Evolutionary conservation across 768 basidiomycete genomes (phyloP), one percentile per base, ranked within the genome.

Genomic region (Tulasnella sp.): DNA sequence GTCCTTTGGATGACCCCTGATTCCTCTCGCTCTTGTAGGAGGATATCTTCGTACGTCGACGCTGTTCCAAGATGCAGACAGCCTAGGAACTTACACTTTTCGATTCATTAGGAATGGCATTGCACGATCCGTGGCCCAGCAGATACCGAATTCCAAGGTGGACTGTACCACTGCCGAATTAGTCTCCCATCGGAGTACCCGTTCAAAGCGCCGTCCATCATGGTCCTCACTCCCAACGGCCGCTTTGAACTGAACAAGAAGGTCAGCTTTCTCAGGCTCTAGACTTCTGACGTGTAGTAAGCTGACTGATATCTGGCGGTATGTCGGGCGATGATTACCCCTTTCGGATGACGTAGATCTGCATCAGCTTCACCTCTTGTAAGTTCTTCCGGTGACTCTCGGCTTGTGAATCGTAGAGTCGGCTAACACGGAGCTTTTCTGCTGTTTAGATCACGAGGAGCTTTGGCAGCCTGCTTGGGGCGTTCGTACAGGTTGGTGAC

Each of bases 401-500:
- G 17, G 62, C 40, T 65, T 22, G n/a, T 39, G 34, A 5, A 59
- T 35, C 41, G 36, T 63, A 59, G 29, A 29, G 37, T 36, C n/a
- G 16, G 26, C 69, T 35, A 67, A 35, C 29, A 71, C 69, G 19
- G 1, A 22, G 29, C 40, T 26, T 6, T 19, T 40, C 47, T 6
- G 34, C 3, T 71, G 1, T 34, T 42, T 29, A 93, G 91, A 96
- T 83, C 95, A 98, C 76, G 93, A 95, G 80, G 96, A 98, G 76
- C 84, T 92, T 37, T 98, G 96, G 96, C 95, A 98, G 80, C 96
- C 96, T 41, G 94, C 94, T 32, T 98, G 96, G 96, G 96, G 96
- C 71, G 92, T 98, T 22, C 87, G 96, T 75, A 98, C 95, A 71
- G 95, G 91, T 91, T 73, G 74, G 84, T 77, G 29, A 59, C 66